A percentile compares a stretch with the other conserved stretches of the same genome.
phyloP scores from a whole-genome alignment of 345 rosid genomes.

The Fremontodendron californicum region DNA sequence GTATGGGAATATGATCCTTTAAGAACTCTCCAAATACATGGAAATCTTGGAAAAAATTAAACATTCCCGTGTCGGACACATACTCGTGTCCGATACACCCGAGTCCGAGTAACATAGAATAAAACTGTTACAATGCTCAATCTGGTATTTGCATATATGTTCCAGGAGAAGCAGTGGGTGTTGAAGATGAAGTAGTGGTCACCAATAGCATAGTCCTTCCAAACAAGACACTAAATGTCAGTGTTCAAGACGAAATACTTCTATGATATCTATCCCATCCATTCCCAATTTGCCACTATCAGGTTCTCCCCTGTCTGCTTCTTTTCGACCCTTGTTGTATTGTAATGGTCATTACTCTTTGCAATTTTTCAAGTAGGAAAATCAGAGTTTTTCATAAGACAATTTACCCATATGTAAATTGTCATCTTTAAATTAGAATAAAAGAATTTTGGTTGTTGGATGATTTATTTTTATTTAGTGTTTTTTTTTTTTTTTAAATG shows the following conservation, averaged over 20 bases:
- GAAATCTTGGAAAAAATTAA: no score
- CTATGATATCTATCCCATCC: conserved; percentile 34
- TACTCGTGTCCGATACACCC: no score
- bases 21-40: no score
- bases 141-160: conserved; percentile 6
- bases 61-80: no score
- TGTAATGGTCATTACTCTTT: neutral
- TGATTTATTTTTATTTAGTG: neutral
- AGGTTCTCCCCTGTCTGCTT: no score
- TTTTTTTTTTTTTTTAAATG: no score
- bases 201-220: conserved; percentile 89
- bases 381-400: neutral
- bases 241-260: conserved; percentile 83
- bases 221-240: conserved; percentile 73
- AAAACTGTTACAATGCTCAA: conserved; percentile 1
- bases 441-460: neutral
- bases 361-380: neutral
- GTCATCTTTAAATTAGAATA: neutral
- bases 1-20: no score
- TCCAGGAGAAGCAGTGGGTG: conserved; percentile 82
- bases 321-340: neutral
- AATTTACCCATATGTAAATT: neutral
- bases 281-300: no score
- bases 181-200: conserved; percentile 92
- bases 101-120: no score